Evolutionary conservation across 83 land plant genomes (phyloP).

Genomic region (Picea engelmannii): DNA sequence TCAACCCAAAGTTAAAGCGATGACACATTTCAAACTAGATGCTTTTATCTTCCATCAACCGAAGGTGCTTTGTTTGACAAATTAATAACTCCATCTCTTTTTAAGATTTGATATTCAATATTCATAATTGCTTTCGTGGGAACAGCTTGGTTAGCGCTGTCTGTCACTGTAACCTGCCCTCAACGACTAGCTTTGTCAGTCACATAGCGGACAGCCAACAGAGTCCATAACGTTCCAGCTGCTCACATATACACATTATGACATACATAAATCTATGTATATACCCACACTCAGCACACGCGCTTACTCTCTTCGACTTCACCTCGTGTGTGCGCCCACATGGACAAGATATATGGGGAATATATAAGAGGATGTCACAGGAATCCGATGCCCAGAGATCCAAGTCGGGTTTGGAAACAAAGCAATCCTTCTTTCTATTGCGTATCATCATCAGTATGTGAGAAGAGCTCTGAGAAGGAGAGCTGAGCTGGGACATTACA

Average conservation of each 20-base stretch:
- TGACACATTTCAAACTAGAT: too few relatives aligned
- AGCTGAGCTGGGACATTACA: background rate
- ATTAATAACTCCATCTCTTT: background rate
- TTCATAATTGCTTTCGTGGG: background rate
- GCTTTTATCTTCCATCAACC: background rate
- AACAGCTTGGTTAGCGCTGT: constrained; percentile 6
- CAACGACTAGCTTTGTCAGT: background rate
- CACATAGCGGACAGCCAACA: background rate
- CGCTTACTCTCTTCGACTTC: background rate
- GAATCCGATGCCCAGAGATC: background rate
- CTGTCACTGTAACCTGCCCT: background rate
- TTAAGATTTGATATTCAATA: background rate
- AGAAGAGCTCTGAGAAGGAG: background rate
- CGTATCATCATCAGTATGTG: background rate
- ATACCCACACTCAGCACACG: background rate
- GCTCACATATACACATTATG: background rate
- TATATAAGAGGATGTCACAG: background rate
- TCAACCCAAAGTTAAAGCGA: too few relatives aligned
- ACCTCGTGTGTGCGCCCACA: background rate
- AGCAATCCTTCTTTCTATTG: background rate
- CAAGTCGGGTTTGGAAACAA: background rate
- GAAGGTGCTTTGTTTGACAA: background rate
- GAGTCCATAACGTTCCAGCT: background rate
- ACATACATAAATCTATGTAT: background rate
- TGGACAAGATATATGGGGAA: background rate